Evolutionary conservation across 2,329 filamentous ascomycete genomes (phyloP).

Genomic region (Zymoseptoria brevis): DNA sequence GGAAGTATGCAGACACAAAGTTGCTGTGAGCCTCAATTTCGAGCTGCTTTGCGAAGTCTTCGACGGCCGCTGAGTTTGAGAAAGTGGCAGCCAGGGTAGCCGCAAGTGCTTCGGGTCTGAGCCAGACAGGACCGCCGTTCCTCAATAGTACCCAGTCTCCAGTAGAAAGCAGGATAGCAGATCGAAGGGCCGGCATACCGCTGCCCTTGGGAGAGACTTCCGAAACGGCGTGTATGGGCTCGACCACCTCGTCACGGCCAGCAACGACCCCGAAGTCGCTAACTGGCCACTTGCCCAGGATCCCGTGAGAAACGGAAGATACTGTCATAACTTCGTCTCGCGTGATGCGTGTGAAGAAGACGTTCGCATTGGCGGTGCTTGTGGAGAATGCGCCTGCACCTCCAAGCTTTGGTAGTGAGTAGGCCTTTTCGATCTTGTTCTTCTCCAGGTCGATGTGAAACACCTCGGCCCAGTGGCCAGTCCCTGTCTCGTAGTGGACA

Average conservation of each 20-base stretch:
- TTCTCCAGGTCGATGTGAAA: slow-evolving; percentile 72
- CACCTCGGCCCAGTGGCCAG: slow-evolving; percentile 72
- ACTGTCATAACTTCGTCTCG: slow-evolving; percentile 64
- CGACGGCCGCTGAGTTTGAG: slow-evolving; percentile 58
- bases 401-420: slow-evolving; percentile 63
- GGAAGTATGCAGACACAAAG: slow-evolving; percentile 71
- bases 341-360: slow-evolving; percentile 82
- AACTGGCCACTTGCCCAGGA: slow-evolving; percentile 66
- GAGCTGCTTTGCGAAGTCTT: slow-evolving; percentile 67
- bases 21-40: slow-evolving; percentile 82
- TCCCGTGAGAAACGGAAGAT: slow-evolving; percentile 67
- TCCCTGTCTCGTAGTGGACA: slow-evolving; percentile 65
- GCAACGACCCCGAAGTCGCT: slow-evolving; percentile 32
- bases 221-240: slow-evolving; percentile 61
- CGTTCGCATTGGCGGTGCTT: slow-evolving; percentile 68
- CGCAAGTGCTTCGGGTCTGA: slow-evolving; percentile 72
- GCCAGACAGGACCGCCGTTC: slow-evolving; percentile 76
- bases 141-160: slow-evolving; percentile 76
- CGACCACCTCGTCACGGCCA: slow-evolving; percentile 14
- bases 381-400: slow-evolving; percentile 70
- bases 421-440: slow-evolving; percentile 63
- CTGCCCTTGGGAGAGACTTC: slow-evolving; percentile 69
- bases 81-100: slow-evolving; percentile 71
- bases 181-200: slow-evolving; percentile 66
- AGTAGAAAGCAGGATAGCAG: slow-evolving; percentile 57